Percentiles rank a stretch among this genome's conserved stretches.
These are phyloP conservation scores for Alnus glutinosa DNA, from an alignment of 306 rosid genomes.

Conservation along the genomic window DNA sequence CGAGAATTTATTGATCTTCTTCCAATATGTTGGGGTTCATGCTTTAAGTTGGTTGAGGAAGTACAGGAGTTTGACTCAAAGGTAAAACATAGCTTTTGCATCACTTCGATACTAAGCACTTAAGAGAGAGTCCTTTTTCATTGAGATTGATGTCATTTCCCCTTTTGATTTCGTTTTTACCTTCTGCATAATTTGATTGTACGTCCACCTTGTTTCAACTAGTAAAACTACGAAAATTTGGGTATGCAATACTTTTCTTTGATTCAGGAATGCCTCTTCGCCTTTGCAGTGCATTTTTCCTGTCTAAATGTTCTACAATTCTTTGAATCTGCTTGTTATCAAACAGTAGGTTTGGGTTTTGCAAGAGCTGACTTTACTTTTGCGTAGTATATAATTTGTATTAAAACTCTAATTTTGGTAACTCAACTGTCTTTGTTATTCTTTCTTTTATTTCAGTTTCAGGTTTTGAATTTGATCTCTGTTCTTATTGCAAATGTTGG, in stretches of 20 bases:
- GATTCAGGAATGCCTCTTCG: constrained; percentile 16
- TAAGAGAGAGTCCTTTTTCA: background rate
- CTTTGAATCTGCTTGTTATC: background rate
- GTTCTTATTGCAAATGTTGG: constrained; percentile 70
- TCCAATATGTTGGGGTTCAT: constrained; percentile 86
- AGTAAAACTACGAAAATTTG: background rate
- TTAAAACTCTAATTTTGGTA: constrained; percentile 10
- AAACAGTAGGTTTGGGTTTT: constrained; percentile 22
- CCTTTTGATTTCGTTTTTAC: background rate
- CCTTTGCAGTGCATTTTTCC: background rate
- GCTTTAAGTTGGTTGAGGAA: constrained; percentile 81
- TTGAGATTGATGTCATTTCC: background rate
- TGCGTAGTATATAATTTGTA: constrained; percentile 16
- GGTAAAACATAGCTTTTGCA: constrained; percentile 49
- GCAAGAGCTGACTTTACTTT: constrained; percentile 4
- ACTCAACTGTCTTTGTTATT: background rate
- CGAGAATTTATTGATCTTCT: constrained; percentile 84
- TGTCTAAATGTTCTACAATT: background rate
- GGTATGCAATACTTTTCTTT: constrained; percentile 15
- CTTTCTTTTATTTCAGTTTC: constrained; percentile 58
- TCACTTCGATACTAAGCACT: constrained; percentile 13
- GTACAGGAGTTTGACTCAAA: constrained; percentile 97
- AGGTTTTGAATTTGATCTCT: constrained; percentile 84
- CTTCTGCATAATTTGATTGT: background rate
- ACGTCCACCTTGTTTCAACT: background rate